Evolutionary conservation across 2,329 filamentous ascomycete species (phyloP).

Genomic region (Aspergillus tanneri): DNA sequence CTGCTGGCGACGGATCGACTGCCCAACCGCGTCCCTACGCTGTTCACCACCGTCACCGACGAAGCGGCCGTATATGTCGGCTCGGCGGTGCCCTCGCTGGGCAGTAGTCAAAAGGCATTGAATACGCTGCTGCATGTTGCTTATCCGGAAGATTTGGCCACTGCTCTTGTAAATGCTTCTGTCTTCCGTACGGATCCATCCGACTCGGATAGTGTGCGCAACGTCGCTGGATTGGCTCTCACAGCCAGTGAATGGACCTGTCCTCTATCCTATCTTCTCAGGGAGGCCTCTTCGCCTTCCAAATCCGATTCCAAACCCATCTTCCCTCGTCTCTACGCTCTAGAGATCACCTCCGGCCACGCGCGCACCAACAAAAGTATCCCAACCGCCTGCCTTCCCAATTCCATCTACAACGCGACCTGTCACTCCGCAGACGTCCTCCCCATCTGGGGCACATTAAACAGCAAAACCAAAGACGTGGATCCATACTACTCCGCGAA

Average conservation of each 20-base stretch:
- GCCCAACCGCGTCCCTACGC: constrained; percentile 28
- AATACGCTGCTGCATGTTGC: constrained; percentile 17
- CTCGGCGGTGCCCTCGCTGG: constrained; percentile 14
- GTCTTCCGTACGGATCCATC: constrained; percentile 15
- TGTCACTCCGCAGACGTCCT: constrained; percentile 30
- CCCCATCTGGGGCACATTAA: constrained; percentile 29
- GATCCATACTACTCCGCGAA: constrained; percentile 22
- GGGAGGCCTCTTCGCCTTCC: constrained; percentile 22
- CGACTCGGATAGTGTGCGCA: constrained; percentile 21
- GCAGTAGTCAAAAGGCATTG: constrained; percentile 9
- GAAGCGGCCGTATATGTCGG: constrained; percentile 24
- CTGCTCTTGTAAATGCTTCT: constrained; percentile 12
- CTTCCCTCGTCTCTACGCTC: constrained; percentile 19
- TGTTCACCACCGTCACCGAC: constrained; percentile 29
- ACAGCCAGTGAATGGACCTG: constrained; percentile 23
- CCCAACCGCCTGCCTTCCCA: constrained; percentile 26
- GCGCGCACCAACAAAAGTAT: constrained; percentile 16
- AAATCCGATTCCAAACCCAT: constrained; percentile 25
- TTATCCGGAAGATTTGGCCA: constrained; percentile 18
- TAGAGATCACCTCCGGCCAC: constrained; percentile 25
- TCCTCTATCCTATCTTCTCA: constrained; percentile 18
- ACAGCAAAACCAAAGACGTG: constrained; percentile 24
- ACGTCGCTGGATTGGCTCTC: constrained; percentile 13
- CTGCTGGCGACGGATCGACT: constrained; percentile 20
- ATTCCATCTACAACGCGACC: constrained; percentile 26